Base-by-base conservation (phyloP, 805 yeast genomes). In the Priceomyces carsonii region DNA sequence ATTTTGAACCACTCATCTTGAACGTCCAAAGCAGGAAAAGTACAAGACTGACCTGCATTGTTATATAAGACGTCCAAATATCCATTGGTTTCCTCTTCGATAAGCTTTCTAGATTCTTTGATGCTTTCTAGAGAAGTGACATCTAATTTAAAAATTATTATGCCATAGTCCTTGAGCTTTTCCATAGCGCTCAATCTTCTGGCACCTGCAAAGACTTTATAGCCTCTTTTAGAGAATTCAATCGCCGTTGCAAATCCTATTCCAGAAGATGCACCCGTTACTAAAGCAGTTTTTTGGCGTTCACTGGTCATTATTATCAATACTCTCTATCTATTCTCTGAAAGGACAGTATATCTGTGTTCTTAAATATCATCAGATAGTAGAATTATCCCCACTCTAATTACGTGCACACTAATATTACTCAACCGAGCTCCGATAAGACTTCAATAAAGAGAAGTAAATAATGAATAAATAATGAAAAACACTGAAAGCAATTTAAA, bases 41-140 rank as follows among this genome's bases (percentile, higher is more conserved):
- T 75, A 48, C 90, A 85, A 14, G 87, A 72, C 46, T 75, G 81
- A 12, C 90, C 90, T 1, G 95, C 95, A 55, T 85, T 85, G 57
- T 85, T 85, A 61, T 69, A 83, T 35, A 85, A 57, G 7, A 81
- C 46, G 47, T 84, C 87, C 37, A 83, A 54, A 32, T 69, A 66
- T 1, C 73, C 74, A 23, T 71, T 75, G 7, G 71, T 65, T 25
- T 71, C 65, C 2, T 48, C 44, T 0, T 46, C 38, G n/a, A 82
- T 64, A 17, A 60, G 59, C 12, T 67, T 49, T 36, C 69, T 72
- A 18, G 79, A 68, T 10, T 60, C 44, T 5, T 45, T 15, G 26
- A 82, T 75, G 19, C 78, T 74, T 22, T 71, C 75, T 1, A 53
- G 33, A 4, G 75, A 64, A 0, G 82, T 56, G 17, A 85, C 85